These are phyloP conservation scores for Picea glauca DNA, from an alignment of 75 land plant genomes.

Conservation along the genomic window DNA sequence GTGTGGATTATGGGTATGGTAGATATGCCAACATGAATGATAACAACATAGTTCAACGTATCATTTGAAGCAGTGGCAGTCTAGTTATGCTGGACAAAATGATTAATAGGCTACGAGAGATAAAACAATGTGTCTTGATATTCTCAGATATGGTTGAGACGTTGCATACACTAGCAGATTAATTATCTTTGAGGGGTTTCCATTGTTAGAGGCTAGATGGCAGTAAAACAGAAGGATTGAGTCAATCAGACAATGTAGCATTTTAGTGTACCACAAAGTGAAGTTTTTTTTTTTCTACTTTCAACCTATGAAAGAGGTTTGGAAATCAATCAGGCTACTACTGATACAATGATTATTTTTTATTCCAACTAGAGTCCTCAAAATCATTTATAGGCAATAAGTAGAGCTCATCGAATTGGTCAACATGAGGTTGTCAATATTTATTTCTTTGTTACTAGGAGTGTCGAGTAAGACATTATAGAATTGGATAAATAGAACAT, in stretches of 20 bases:
- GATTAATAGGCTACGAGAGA: slow-evolving; percentile 65
- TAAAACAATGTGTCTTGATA: slow-evolving; percentile 91
- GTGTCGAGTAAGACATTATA: slow-evolving; percentile 96
- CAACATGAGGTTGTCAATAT: slow-evolving; percentile 97
- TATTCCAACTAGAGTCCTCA: slow-evolving; percentile 29
- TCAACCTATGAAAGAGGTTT: slow-evolving; percentile 41
- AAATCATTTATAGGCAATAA: slow-evolving; percentile 39
- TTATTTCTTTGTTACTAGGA: slow-evolving; percentile 87
- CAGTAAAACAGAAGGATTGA: slow-evolving; percentile 88
- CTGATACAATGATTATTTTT: slow-evolving; percentile 40
- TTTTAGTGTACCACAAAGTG: slow-evolving; percentile 99
- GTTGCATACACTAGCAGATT: slow-evolving; percentile 95
- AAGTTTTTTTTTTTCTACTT: slow-evolving; percentile 93
- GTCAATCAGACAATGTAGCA: slow-evolving; percentile 98
- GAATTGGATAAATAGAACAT: slow-evolving; percentile 91
- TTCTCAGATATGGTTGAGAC: slow-evolving; percentile 99
- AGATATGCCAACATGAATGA: slow-evolving; percentile 67
- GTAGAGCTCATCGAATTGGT: slow-evolving; percentile 85
- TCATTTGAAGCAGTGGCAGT: slow-evolving; percentile 93
- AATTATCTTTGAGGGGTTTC: slow-evolving; percentile 88
- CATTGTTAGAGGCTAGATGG: slow-evolving; percentile 98
- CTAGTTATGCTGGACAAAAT: slow-evolving; percentile 90
- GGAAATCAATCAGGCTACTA: slow-evolving; percentile 39
- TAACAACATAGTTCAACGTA: slow-evolving; percentile 81
- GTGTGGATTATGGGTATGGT: slow-evolving; percentile 99